phyloP scores from a whole-genome alignment of 768 basidiomycete species.

The Leucogyrophana mollusca region DNA sequence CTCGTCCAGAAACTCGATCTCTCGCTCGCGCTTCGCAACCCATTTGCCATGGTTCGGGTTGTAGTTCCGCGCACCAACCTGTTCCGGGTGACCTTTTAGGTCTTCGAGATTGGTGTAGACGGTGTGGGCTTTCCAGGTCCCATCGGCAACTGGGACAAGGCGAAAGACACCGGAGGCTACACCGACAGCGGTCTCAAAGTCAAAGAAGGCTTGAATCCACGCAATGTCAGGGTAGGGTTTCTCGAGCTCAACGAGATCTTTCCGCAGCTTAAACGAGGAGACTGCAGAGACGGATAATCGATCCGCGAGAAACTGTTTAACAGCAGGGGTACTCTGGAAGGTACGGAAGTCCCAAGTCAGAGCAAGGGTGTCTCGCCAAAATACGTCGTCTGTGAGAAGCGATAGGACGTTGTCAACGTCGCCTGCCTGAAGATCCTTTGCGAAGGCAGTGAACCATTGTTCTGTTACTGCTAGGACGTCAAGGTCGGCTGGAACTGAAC shows the following conservation, averaged over 20 bases:
- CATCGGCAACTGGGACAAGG: constrained; percentile 42
- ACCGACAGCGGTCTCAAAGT: no score
- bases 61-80: constrained; percentile 38
- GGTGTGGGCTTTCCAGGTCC: constrained; percentile 52
- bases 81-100: constrained; percentile 51
- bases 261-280: constrained; percentile 17
- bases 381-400: constrained; percentile 18
- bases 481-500: constrained; percentile 23
- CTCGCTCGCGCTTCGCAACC: constrained; percentile 39
- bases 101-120: constrained; percentile 58
- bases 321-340: constrained; percentile 23
- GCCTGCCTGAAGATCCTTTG: constrained; percentile 21
- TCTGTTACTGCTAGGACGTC: constrained; percentile 31
- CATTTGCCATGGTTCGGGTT: constrained; percentile 50
- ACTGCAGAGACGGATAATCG: constrained; percentile 21
- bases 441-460: constrained; percentile 37
- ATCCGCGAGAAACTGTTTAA: constrained; percentile 34
- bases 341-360: constrained; percentile 32
- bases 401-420: constrained; percentile 19
- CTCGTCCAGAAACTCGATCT: constrained; percentile 40
- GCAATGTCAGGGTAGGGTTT: no score
- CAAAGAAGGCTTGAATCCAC: no score
- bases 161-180: constrained; percentile 48
- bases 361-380: constrained; percentile 31
- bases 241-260: constrained; percentile 24